Percentiles rank a stretch among this genome's conserved stretches.
These are phyloP conservation scores for Austroboletus festivus DNA, from an alignment of 768 basidiomycete genomes.

Conservation along the genomic window DNA sequence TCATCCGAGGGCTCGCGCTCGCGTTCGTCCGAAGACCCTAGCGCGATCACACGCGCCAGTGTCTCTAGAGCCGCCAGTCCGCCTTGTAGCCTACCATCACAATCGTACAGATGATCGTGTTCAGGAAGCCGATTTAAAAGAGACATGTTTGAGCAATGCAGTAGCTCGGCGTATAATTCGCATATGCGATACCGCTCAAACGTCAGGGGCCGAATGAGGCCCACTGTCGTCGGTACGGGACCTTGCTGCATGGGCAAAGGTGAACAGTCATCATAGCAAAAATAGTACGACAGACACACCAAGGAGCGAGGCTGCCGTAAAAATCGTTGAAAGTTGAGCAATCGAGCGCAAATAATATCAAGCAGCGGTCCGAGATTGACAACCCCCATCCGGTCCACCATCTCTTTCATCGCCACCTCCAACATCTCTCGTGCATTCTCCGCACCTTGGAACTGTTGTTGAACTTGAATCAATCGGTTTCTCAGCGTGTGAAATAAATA, in stretches of 20 bases:
- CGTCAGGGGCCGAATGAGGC: constrained; percentile 74
- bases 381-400: constrained; percentile 83
- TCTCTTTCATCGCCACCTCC: constrained; percentile 72
- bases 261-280: constrained; percentile 10
- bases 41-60: constrained; percentile 77
- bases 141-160: constrained; percentile 98
- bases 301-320: constrained; percentile 71
- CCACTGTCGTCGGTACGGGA: constrained; percentile 70
- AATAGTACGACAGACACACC: constrained; percentile 45
- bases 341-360: constrained; percentile 62
- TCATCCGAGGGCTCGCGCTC: constrained; percentile 60
- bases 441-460: constrained; percentile 59
- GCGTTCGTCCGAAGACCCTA: constrained; percentile 52
- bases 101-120: constrained; percentile 70
- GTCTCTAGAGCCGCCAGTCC: constrained; percentile 83
- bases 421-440: constrained; percentile 64
- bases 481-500: constrained; percentile 93
- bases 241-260: constrained; percentile 46
- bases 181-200: constrained; percentile 94
- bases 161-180: constrained; percentile 93
- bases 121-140: constrained; percentile 80
- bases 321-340: constrained; percentile 68
- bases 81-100: constrained; percentile 82
- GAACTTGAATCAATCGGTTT: constrained; percentile 84
- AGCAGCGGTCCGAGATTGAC: constrained; percentile 87